Base-by-base conservation (phyloP, 306 rosid genomes). In the Oemleria cerasiformis region DNA sequence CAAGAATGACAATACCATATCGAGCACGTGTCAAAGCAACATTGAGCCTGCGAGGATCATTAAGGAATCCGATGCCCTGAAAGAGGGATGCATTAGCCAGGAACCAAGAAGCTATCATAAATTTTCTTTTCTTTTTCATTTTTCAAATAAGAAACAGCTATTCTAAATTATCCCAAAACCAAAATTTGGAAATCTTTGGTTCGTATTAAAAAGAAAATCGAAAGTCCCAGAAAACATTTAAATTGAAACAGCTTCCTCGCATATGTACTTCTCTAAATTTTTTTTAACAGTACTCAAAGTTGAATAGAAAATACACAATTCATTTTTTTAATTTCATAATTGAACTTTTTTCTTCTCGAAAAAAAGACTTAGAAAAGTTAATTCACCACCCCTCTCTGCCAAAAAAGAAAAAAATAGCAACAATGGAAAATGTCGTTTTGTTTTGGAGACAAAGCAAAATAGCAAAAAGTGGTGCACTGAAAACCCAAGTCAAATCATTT, bases 11-110 rank as follows among this genome's bases (percentile, higher is more conserved):
- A 77, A 95, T 95, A 70, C 99, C 99, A 84, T 91, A 95, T 75
- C 99, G 88, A 77, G 99, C 97, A 39, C 99, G 91, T 47, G 99
- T 95, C 75, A 95, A 68, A 73, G 99, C 99, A 83, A 95, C 99
- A 82, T 95, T 95, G 50, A 95, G 97, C 88, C 99, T 85, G 54
- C 99, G 87, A 42, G 99, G 99, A 83, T 95, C 99, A 58, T 95
- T 95, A 50, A 95, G 85, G 77, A 95, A 95, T 63, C 99, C 99
- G 75, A 95, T 95, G 75, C 99, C 99, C 99, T 95, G 84, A 57
- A 74, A 65, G 38, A 49, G 69, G 62, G 23, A 10, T 63, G 72
- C 49, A 64, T 66, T 78, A 72, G 66, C 73, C 77, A 84, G 72
- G 53, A 65, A 44, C 34, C 40, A 64, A 60, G 5, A 56, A 63